Conservation (phyloP, 768 basidiomycete species). For the Pholiota molesta region DNA sequence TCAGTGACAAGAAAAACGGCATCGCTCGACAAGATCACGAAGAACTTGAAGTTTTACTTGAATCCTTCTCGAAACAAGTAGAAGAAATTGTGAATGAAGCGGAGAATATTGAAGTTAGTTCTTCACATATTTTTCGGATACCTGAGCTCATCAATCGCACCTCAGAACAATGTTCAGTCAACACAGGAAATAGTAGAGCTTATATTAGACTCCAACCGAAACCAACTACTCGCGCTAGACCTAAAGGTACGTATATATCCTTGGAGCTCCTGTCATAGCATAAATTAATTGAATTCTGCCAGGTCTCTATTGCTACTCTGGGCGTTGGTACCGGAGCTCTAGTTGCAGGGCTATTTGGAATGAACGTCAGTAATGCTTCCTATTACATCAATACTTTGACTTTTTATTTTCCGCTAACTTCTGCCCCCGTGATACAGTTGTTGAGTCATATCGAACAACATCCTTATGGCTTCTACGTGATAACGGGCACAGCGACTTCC, state of each 20-base stretch:
- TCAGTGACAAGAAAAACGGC: constrained; percentile 80
- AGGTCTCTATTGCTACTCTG: constrained; percentile 94
- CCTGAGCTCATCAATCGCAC: constrained; percentile 1
- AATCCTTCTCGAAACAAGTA: constrained; percentile 94
- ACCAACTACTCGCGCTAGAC: constrained; percentile 88
- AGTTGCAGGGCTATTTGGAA: constrained; percentile 90
- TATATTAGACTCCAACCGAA: constrained; percentile 94
- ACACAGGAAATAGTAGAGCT: constrained; percentile 98
- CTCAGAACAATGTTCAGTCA: constrained; percentile 88
- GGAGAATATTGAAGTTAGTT: constrained; percentile 76
- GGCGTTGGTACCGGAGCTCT: constrained; percentile 91
- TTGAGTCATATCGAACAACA: constrained; percentile 72
- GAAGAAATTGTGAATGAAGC: constrained; percentile 96
- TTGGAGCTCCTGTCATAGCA: not conserved
- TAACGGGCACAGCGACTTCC: constrained; percentile 61
- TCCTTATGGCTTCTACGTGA: constrained; percentile 72
- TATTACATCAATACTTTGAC: constrained; percentile 5
- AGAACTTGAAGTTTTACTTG: constrained; percentile 90
- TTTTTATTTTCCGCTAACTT: constrained; percentile 13
- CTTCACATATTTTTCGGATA: not conserved
- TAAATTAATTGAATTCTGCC: constrained; percentile 11
- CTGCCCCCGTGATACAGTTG: constrained; percentile 47
- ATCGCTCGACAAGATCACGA: constrained; percentile 81
- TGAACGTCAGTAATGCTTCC: constrained; percentile 73
- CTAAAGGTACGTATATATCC: constrained; percentile 59